Evolutionary conservation across 2,329 filamentous ascomycete genomes (phyloP).

Genomic region (Chrysoporthe austroafricana): DNA sequence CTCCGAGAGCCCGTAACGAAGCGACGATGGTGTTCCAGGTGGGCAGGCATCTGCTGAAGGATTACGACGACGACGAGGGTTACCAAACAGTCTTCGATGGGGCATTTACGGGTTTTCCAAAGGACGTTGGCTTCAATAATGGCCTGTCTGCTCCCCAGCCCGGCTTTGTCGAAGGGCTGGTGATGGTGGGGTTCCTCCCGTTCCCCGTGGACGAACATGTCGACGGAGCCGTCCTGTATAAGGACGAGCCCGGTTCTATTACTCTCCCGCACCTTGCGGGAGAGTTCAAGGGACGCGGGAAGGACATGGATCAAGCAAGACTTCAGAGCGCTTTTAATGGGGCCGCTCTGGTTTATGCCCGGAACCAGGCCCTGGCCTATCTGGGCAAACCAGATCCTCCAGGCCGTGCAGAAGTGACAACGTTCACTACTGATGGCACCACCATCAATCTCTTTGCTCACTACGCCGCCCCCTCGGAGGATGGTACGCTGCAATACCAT

Average conservation of each 20-base stretch:
- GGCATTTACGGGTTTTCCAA: slow-evolving; percentile 27
- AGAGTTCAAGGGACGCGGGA: background rate
- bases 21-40: background rate
- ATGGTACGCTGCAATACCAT: too few relatives aligned
- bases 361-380: slow-evolving; percentile 33
- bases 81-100: background rate
- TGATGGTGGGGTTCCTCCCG: background rate
- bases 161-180: slow-evolving; percentile 35
- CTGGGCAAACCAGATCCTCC: too few relatives aligned
- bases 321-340: slow-evolving; percentile 34
- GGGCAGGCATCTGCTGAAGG: background rate
- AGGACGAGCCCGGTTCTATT: background rate
- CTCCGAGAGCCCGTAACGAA: background rate
- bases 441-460: too few relatives aligned
- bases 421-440: too few relatives aligned
- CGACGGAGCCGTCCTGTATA: background rate
- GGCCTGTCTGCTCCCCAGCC: slow-evolving; percentile 36
- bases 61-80: background rate
- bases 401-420: too few relatives aligned
- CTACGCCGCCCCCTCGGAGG: too few relatives aligned
- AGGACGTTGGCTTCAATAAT: slow-evolving; percentile 35
- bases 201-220: background rate
- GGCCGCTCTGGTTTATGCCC: slow-evolving; percentile 35
- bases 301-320: slow-evolving; percentile 14
- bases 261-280: background rate